Evolutionary conservation across 768 basidiomycete species (phyloP), one percentile per base, ranked within the genome.

Genomic region (Gautieria morchelliformis): DNA sequence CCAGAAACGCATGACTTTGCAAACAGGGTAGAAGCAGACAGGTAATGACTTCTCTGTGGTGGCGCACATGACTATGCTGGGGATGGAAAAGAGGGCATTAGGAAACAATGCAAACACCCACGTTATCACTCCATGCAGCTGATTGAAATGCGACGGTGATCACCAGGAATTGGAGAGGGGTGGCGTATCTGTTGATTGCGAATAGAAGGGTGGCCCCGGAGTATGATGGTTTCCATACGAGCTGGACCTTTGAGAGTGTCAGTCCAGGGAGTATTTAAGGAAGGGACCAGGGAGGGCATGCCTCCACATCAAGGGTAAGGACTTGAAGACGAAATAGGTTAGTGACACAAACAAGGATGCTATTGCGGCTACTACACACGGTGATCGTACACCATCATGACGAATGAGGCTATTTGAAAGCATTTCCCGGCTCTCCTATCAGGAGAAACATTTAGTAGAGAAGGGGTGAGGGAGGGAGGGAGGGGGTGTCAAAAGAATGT

Each of bases 171-270:
- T 52, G 48, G 7, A 58, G 41, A 12, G 35, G 57, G 19, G 57
- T 37, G 15, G 37, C 37, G 41, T 58, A 58, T 15, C 57, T 53
- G 19, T 52, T 58, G 1, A 58, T 10, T 24, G 57, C 57, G 51
- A 55, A 58, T 19, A 58, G 50, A 27, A 53, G 39, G n/a, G 57
- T 58, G n/a, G 51, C 50, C 19, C 20, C 35, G 27, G 35, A 20
- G 33, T 19, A 53, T 12, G 52, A 52, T 27, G 53, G 24, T 27
- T n/a, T 40, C 57, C 57, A 58, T 10, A 58, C 41, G 14, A 32
- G 50, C 40, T 58, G 52, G 15, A 58, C 51, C 57, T 58, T 41
- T 4, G n/a, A 41, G 40, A n/a, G 40, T 12, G n/a, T 41, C 12
- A 41, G 9, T 41, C 40, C 40, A 4, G 2, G 3, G 27, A 27